phyloP scores from a whole-genome alignment of 306 rosid genomes.

The Abrus precatorius region DNA sequence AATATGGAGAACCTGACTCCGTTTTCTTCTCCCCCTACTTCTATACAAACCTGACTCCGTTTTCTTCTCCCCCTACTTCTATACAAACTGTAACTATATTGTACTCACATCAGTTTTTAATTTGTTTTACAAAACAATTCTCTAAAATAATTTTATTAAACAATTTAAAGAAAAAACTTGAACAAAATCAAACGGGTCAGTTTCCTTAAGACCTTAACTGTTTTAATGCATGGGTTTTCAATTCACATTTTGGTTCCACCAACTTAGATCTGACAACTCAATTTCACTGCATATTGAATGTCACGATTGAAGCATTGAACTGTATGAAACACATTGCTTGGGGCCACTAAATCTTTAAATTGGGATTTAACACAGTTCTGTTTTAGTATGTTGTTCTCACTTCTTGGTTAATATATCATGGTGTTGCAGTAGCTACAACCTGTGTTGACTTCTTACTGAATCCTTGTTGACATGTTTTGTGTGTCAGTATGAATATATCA shows the following conservation, averaged over 20 bases:
- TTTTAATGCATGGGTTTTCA: background rate
- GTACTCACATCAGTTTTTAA: no score
- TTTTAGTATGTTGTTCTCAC: background rate
- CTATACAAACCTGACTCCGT: no score
- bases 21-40: no score
- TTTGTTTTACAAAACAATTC: no score
- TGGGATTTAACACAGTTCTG: background rate
- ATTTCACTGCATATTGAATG: background rate
- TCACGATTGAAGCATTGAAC: background rate
- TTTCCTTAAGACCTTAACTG: background rate
- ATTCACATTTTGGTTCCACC: background rate
- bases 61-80: no score
- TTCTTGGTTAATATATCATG: background rate
- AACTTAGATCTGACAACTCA: background rate
- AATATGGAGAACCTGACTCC: no score
- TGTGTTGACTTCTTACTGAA: constrained; percentile 8
- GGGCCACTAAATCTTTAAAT: background rate
- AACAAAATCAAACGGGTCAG: no score
- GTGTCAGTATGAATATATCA: constrained; percentile 77
- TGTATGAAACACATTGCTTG: background rate
- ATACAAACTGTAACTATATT: no score
- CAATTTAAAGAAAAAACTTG: no score
- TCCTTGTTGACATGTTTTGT: constrained; percentile 38
- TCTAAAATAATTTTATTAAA: no score
- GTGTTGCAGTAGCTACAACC: constrained; percentile 20